Evolutionary conservation across 208 protist genomes (phyloP).

Genomic region (Wallacemonas collosoma): DNA sequence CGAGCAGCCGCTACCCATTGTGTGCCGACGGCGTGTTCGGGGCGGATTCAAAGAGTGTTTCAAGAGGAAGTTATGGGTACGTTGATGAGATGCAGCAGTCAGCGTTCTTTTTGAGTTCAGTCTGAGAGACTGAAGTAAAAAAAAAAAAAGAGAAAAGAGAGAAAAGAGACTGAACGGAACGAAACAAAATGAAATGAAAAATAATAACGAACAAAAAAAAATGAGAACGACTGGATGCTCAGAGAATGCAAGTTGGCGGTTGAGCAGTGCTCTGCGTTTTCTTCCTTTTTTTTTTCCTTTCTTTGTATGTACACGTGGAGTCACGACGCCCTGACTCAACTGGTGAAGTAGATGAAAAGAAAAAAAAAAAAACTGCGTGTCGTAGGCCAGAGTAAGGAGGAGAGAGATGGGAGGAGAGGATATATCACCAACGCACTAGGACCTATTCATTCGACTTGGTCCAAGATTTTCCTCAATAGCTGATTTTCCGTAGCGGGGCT

Average conservation of each 20-base stretch:
- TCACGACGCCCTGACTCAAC: not conserved
- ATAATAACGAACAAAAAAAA: conserved; percentile 1
- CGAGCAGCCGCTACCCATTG: not conserved
- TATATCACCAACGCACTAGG: too few relatives aligned
- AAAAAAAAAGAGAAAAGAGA: conserved; percentile 1
- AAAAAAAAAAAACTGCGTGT: too few relatives aligned
- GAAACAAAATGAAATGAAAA: not conserved
- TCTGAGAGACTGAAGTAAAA: not conserved
- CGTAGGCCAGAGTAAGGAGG: too few relatives aligned
- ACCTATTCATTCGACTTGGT: too few relatives aligned
- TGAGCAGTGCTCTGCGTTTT: not conserved
- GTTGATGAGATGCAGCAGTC: too few relatives aligned
- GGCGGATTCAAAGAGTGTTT: too few relatives aligned
- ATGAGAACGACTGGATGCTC: not conserved
- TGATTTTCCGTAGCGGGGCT: too few relatives aligned
- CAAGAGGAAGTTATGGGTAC: too few relatives aligned
- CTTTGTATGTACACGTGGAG: not conserved
- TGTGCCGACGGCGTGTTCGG: not conserved
- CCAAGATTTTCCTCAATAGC: too few relatives aligned
- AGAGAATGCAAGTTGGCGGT: not conserved
- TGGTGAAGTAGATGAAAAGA: too few relatives aligned
- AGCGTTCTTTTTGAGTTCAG: not conserved
- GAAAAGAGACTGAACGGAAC: not conserved
- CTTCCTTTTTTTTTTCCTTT: too few relatives aligned
- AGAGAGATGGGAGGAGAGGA: too few relatives aligned